Evolutionary conservation across 108 stramenopile species (phyloP), one percentile per base, ranked within the genome.

Genomic region (Conticribra guillardii): DNA sequence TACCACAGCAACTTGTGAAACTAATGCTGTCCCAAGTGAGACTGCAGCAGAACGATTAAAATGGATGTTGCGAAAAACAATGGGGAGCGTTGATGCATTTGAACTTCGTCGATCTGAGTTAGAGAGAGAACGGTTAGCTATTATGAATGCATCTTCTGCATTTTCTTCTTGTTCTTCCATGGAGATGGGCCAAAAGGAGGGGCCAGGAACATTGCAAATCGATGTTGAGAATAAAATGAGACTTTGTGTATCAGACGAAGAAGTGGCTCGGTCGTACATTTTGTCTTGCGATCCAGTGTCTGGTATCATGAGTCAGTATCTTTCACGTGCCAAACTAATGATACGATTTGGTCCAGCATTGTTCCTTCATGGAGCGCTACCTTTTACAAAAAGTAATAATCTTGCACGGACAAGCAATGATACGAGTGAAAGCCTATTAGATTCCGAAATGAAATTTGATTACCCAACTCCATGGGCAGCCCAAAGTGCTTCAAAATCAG

Each of bases 81-180:
- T 93, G 92, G 92, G 92, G 54, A 81, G 83, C 62, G 84, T 87
- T 1, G 63, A 89, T 82, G 92, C 92, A 52, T 90, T 90, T 84
- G 88, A 89, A 64, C 68, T 85, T 34, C 77, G 92, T 50, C 60
- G 82, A 54, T 41, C 65, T 21, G 92, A 93, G 70, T 69, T 93
- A 52, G 52, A 59, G 28, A 74, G 70, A 62, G 86, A 88, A 69
- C 45, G 56, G 1, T 14, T 61, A 47, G 67, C 67, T 31, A 55
- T 76, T 27, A 27, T 45, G 16, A 74, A 73, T 27, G 54, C 14
- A 27, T 23, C 32, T 29, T 54, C 67, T 47, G 60, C 64, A 9
- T 67, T 52, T 51, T 30, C 61, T 51, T 5, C 31, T 26, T 18
- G 22, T 47, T 18, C 29, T 17, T 41, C n/a, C n/a, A n/a, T n/a